Base-by-base conservation (phyloP, 2,329 filamentous ascomycete species). In the Trichoderma guizhouense region DNA sequence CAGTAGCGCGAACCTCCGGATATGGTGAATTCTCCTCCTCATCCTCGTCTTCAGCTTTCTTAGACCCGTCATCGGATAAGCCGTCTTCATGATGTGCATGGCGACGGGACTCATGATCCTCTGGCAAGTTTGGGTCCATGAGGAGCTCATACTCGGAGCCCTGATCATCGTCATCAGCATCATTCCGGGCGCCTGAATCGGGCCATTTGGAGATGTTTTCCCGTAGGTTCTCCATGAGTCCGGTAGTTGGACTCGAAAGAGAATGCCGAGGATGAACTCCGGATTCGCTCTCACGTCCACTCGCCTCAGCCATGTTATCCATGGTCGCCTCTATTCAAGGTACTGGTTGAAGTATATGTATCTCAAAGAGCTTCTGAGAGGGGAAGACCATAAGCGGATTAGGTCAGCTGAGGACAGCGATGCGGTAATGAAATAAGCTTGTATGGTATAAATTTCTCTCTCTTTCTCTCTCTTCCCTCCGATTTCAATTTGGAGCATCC, bases 1-100 rank as follows among this genome's bases (percentile, higher is more conserved):
- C 89, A 8, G 90, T 89, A 39, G 90, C 89, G 61, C 88, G 84
- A 63, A 91, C 89, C 79, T 92, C 90, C 32, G 89, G 86, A 76
- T 92, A 92, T 0, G 90, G 90, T 3, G 90, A 92, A 78, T 90
- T 83, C 72, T 89, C 87, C 11, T 84, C 82, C 7, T 69, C 66
- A 77, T 90, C 83, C 72, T 89, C 87, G 7, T 85, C 84, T 39
- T 84, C 82, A 72, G 12, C 76, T 74, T 7, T 75, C 75, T 58
- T 74, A 69, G 51, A 74, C 8, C 66, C 74, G 11, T 77, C 76
- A 26, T 83, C 79, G n/a, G 34, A 69, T 32, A 72, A 18, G 34
- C 77, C 78, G 66, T 78, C 78, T 2, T 66, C 72, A 30, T 72
- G 71, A 8, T 74, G 71, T 43, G 64, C 66, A 32, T 43, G 58